A percentile compares a stretch with the other conserved stretches of the same genome.
Conservation (phyloP, 2,329 filamentous ascomycete species). For the Colletotrichum sp. region DNA sequence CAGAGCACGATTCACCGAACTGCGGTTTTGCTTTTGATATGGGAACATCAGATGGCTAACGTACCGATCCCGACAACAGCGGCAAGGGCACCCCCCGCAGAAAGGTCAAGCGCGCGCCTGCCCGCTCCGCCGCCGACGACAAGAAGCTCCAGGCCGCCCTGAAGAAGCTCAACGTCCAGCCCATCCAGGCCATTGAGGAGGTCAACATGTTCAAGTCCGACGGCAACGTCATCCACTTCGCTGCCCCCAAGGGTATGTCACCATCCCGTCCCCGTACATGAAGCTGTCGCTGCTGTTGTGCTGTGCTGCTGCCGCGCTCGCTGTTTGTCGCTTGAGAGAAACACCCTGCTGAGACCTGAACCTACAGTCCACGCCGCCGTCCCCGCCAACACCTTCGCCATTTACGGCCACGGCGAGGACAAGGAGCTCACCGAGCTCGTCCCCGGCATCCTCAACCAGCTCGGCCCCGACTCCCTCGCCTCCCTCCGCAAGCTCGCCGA, state of each 20-base stretch:
- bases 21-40: neutral
- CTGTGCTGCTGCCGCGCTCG: neutral
- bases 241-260: slow-evolving; percentile 89
- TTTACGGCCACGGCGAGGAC: slow-evolving; percentile 98
- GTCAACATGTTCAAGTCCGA: slow-evolving; percentile 99
- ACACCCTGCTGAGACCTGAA: neutral
- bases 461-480: slow-evolving; percentile 96
- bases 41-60: slow-evolving; percentile 30
- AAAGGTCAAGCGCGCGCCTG: slow-evolving; percentile 98
- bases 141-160: slow-evolving; percentile 98
- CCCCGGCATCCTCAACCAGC: slow-evolving; percentile 98
- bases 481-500: slow-evolving; percentile 98
- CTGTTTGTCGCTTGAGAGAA: neutral
- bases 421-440: slow-evolving; percentile 99
- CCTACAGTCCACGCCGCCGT: slow-evolving; percentile 92
- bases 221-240: slow-evolving; percentile 99
- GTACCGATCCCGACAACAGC: slow-evolving; percentile 45
- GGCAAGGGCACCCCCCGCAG: slow-evolving; percentile 98
- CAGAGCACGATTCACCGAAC: neutral
- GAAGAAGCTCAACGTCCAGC: slow-evolving; percentile 99
- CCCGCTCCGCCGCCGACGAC: slow-evolving; percentile 92
- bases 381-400: slow-evolving; percentile 98
- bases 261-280: neutral
- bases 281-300: neutral
- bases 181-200: slow-evolving; percentile 99